phyloP scores from a whole-genome alignment of 148 eudicot species.

The Silene conica region DNA sequence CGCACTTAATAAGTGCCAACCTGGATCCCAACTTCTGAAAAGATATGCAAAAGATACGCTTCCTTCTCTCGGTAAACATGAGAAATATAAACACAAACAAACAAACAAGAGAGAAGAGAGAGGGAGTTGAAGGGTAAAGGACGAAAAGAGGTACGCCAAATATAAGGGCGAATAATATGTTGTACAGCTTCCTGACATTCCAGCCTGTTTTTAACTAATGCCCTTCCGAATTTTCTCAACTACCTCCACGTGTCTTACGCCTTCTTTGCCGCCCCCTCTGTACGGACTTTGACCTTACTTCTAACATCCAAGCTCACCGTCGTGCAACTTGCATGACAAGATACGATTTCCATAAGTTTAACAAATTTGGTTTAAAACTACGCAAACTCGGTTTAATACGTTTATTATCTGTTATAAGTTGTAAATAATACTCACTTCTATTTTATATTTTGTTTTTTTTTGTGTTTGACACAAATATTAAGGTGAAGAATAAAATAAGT shows the following conservation, averaged over 20 bases:
- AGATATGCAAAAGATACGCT: conserved; percentile 5
- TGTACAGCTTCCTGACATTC: conserved; percentile 31
- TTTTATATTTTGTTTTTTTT: no score
- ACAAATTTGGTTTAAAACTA: no score
- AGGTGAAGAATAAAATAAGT: no score
- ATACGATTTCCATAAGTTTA: no score
- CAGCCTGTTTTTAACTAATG: conserved; percentile 53
- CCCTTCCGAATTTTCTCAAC: conserved; percentile 13
- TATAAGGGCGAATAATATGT: not conserved
- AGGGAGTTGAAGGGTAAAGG: conserved; percentile 22
- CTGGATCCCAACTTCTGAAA: conserved; percentile 37
- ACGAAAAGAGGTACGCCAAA: conserved; percentile 31
- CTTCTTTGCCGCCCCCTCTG: no score
- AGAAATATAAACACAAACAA: conserved; percentile 12
- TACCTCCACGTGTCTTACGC: conserved; percentile 17
- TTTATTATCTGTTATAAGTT: no score
- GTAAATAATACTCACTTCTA: no score
- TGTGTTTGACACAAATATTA: no score
- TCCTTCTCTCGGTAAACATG: not conserved
- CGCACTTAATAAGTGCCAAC: conserved; percentile 28
- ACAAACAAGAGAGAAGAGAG: not conserved
- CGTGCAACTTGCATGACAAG: no score
- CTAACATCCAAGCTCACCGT: no score
- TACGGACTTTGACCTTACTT: no score
- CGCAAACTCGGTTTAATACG: no score